phyloP scores from a whole-genome alignment of 225 moss, liverwort and hornwort species.

The Rhytidiadelphus loreus region DNA sequence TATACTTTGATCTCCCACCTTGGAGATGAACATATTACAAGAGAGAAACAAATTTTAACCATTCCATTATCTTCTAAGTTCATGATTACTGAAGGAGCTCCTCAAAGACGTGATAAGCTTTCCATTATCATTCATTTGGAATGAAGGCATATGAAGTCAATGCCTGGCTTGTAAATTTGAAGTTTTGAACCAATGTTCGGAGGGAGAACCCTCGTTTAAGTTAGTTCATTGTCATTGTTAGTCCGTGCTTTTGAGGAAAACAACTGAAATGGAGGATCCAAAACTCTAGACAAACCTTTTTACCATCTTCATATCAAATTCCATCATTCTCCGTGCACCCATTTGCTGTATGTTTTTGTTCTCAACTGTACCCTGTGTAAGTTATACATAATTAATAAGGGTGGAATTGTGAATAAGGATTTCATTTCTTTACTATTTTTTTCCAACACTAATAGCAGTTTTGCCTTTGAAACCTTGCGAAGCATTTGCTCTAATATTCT shows the following conservation, averaged over 20 bases:
- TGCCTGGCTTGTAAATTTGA: neutral
- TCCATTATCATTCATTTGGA: neutral
- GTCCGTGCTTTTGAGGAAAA: accelerated
- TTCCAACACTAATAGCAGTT: neutral
- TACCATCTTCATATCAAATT: neutral
- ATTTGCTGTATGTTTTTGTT: neutral
- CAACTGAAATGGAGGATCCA: neutral
- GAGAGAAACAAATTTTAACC: neutral
- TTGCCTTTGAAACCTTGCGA: neutral
- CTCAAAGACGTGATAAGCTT: neutral
- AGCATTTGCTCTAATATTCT: neutral
- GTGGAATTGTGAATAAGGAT: no score
- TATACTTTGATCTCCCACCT: no score
- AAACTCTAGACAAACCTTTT: no score
- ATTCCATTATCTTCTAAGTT: neutral
- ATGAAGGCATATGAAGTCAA: neutral
- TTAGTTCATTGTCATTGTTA: neutral
- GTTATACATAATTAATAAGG: no score
- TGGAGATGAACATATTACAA: neutral
- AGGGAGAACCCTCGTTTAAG: accelerated
- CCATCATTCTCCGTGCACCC: accelerated
- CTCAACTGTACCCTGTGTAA: neutral
- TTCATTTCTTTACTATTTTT: neutral
- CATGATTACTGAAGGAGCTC: neutral
- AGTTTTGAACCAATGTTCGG: neutral